phyloP scores from a whole-genome alignment of 1,139 yeast species.

The Candida sp. region DNA sequence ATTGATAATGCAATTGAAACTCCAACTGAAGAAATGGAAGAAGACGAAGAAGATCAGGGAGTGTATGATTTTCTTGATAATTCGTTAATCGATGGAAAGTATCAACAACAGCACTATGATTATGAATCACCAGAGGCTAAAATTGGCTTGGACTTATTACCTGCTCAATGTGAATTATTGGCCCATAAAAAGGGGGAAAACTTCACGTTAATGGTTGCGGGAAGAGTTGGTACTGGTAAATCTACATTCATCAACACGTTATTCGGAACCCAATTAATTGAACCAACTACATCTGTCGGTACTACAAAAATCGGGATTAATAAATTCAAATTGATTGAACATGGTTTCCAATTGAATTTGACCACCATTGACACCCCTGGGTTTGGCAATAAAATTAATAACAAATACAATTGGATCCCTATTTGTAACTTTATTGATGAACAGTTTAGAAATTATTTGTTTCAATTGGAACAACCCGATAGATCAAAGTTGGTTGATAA shows the following conservation, averaged over 20 bases:
- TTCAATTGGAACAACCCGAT: slow-evolving; percentile 72
- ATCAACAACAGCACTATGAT: neutral
- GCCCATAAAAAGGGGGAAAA: slow-evolving; percentile 25
- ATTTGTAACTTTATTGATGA: slow-evolving; percentile 56
- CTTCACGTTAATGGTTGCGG: slow-evolving; percentile 70
- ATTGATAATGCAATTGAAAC: neutral
- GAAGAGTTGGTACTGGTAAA: slow-evolving; percentile 78
- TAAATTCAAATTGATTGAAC: slow-evolving; percentile 46
- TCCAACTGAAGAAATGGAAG: neutral
- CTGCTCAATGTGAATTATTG: slow-evolving; percentile 20
- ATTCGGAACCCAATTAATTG: slow-evolving; percentile 21
- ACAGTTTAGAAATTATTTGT: slow-evolving; percentile 55
- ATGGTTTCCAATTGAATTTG: slow-evolving; percentile 47
- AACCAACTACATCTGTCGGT: neutral
- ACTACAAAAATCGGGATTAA: slow-evolving; percentile 18
- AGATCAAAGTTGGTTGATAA: slow-evolving; percentile 48
- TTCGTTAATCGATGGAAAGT: neutral
- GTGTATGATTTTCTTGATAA: neutral
- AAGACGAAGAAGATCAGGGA: neutral
- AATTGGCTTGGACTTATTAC: slow-evolving; percentile 24
- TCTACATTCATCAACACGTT: slow-evolving; percentile 70
- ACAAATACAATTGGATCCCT: slow-evolving; percentile 56
- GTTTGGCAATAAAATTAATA: slow-evolving; percentile 32
- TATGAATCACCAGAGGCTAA: neutral
- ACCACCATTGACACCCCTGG: slow-evolving; percentile 40